A percentile compares a stretch with the other conserved stretches of the same genome.
Conservation (phyloP, 2,329 filamentous ascomycete species). For the Penicillium sp. region DNA sequence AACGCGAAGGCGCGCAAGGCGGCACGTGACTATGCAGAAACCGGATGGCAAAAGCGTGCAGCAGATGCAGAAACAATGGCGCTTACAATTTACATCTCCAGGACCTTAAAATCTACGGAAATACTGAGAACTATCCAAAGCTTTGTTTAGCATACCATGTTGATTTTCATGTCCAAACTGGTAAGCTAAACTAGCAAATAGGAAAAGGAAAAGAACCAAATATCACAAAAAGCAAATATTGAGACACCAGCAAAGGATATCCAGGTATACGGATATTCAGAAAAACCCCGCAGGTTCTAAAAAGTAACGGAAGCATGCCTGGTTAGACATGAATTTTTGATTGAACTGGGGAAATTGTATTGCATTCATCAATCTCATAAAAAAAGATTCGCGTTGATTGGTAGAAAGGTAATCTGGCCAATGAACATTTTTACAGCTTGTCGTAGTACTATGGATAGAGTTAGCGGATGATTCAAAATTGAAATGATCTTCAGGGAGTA, state of each 20-base stretch:
- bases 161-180: slow-evolving; percentile 34
- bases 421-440: slow-evolving; percentile 76
- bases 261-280: slow-evolving; percentile 8
- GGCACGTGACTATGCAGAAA: slow-evolving; percentile 16
- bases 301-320: slow-evolving; percentile 23
- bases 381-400: slow-evolving; percentile 34
- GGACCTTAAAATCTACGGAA: not conserved
- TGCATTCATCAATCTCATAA: slow-evolving; percentile 47
- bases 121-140: not conserved
- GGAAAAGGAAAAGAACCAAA: slow-evolving; percentile 12
- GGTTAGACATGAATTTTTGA: slow-evolving; percentile 30
- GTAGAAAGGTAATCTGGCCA: slow-evolving; percentile 43
- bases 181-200: slow-evolving; percentile 26
- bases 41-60: not conserved
- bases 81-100: not conserved
- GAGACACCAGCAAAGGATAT: slow-evolving; percentile 27
- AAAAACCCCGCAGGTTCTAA: slow-evolving; percentile 21
- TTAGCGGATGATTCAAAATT: slow-evolving; percentile 18
- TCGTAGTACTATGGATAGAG: slow-evolving; percentile 77
- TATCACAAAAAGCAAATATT: slow-evolving; percentile 19
- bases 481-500: not conserved
- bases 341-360: slow-evolving; percentile 36
- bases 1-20: slow-evolving; percentile 16
- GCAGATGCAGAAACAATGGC: not conserved
- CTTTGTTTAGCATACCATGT: slow-evolving; percentile 29